Percentiles rank a stretch among this genome's conserved stretches.
Conservation (phyloP, 1,284 basidiomycete species). For the Malassezia japonica region DNA sequence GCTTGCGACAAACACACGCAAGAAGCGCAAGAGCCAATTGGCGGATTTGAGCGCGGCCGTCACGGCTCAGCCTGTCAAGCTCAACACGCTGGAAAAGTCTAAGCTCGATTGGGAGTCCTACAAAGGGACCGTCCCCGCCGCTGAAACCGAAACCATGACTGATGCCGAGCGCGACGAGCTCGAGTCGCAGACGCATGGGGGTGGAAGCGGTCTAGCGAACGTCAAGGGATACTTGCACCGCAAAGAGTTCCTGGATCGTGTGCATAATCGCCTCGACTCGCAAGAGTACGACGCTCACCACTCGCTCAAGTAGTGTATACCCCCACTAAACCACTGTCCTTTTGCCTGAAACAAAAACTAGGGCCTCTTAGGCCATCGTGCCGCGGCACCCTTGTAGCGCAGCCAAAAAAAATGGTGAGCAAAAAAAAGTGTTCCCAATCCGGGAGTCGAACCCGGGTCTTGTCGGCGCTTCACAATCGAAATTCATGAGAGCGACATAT, state of each 20-base stretch:
- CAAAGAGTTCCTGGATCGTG: slow-evolving; percentile 40
- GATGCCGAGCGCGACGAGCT: slow-evolving; percentile 38
- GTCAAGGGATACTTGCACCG: slow-evolving; percentile 45
- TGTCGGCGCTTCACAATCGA: slow-evolving; percentile 17
- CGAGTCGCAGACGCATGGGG: slow-evolving; percentile 42
- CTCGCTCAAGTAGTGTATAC: neutral
- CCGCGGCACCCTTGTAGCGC: no score
- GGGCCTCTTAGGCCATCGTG: no score
- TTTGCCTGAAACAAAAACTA: no score
- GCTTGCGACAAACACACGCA: slow-evolving; percentile 2
- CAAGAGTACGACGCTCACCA: slow-evolving; percentile 13
- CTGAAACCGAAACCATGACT: slow-evolving; percentile 16
- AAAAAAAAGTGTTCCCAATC: slow-evolving; percentile 19
- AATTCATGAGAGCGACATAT: slow-evolving; percentile 20
- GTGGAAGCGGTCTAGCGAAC: slow-evolving; percentile 33
- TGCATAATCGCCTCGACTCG: slow-evolving; percentile 26
- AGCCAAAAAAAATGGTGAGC: neutral
- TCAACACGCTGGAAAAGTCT: slow-evolving; percentile 46
- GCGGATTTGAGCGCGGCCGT: slow-evolving; percentile 17
- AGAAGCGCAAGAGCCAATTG: slow-evolving; percentile 15
- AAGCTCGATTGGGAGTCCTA: slow-evolving; percentile 42
- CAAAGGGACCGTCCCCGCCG: slow-evolving; percentile 6
- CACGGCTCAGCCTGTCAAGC: slow-evolving; percentile 27
- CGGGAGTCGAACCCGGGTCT: slow-evolving; percentile 24
- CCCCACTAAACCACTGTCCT: neutral